Percentiles rank a stretch among this genome's conserved stretches.
Conservation (phyloP, 352 stramenopile species). For the Phytophthora tubulina region DNA sequence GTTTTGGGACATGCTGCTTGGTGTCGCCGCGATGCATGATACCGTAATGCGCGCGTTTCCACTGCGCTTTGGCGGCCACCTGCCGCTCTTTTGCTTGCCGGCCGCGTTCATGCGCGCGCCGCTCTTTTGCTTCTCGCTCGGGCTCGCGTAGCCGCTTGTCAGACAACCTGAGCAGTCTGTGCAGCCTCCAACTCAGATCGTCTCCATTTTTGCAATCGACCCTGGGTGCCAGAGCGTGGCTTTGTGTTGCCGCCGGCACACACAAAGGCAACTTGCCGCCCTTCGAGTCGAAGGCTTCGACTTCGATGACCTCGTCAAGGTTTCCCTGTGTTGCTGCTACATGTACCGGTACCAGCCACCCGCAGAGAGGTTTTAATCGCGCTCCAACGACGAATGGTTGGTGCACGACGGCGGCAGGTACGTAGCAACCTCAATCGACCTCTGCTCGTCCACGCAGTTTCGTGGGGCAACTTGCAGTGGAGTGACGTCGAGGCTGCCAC, state of each 20-base stretch:
- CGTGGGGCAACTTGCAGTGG: slow-evolving; percentile 10
- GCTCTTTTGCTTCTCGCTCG: background rate
- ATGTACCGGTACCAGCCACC: background rate
- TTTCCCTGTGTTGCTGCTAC: background rate
- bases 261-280: background rate
- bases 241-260: slow-evolving; percentile 4
- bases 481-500: slow-evolving; percentile 29
- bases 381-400: slow-evolving; percentile 23
- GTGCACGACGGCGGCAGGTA: background rate
- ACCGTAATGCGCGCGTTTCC: slow-evolving; percentile 22
- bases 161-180: background rate
- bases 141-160: background rate
- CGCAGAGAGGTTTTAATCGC: background rate
- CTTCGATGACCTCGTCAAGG: background rate
- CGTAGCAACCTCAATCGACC: background rate
- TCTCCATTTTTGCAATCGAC: slow-evolving; percentile 7
- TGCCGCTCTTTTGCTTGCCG: background rate
- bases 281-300: background rate
- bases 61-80: background rate
- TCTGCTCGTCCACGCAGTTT: slow-evolving; percentile 12
- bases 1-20: slow-evolving; percentile 32
- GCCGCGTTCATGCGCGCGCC: background rate
- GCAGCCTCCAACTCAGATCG: slow-evolving; percentile 10
- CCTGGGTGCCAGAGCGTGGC: background rate
- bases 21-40: slow-evolving; percentile 5